Percentiles rank a stretch among this genome's conserved stretches.
These are phyloP conservation scores for Panicum virgatum DNA, from an alignment of 202 grass and related monocot species.

Conservation along the genomic window DNA sequence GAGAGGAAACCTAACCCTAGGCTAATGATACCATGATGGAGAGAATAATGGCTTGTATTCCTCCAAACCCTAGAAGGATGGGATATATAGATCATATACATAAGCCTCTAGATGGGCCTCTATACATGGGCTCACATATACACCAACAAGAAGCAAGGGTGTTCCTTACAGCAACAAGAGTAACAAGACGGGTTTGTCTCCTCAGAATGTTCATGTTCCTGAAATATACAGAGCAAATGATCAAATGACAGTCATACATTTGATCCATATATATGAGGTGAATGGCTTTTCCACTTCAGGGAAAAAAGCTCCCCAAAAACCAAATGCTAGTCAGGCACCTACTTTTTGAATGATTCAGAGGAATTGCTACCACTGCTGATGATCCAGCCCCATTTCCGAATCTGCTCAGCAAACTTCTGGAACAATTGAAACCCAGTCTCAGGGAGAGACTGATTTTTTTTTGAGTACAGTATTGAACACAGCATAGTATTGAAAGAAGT, in stretches of 20 bases:
- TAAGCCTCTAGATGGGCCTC: too few species aligned
- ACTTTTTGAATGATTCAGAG: constrained; percentile 78
- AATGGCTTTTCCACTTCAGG: not conserved
- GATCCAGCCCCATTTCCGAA: constrained; percentile 92
- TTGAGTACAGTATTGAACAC: constrained; percentile 12
- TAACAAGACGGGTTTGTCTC: constrained; percentile 53
- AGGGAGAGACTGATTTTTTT: constrained; percentile 61
- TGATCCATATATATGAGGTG: not conserved
- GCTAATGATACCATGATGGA: too few species aligned
- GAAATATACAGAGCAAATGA: constrained; percentile 42
- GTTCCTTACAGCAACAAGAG: constrained; percentile 81
- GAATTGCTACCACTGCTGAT: constrained; percentile 52
- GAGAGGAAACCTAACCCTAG: too few species aligned
- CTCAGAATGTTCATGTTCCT: constrained; percentile 93
- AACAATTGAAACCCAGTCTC: constrained; percentile 89
- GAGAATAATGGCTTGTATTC: too few species aligned
- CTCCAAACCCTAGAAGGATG: too few species aligned
- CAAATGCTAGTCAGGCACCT: constrained; percentile 36
- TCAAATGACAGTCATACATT: not conserved
- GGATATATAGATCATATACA: too few species aligned
- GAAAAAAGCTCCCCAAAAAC: not conserved
- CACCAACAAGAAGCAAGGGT: constrained; percentile 37
- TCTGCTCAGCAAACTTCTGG: constrained; percentile 80
- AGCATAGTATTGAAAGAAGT: not conserved
- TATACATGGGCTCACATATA: too few species aligned